Evolutionary conservation across 768 basidiomycete species (phyloP).

Genomic region (Nidularia sp.): DNA sequence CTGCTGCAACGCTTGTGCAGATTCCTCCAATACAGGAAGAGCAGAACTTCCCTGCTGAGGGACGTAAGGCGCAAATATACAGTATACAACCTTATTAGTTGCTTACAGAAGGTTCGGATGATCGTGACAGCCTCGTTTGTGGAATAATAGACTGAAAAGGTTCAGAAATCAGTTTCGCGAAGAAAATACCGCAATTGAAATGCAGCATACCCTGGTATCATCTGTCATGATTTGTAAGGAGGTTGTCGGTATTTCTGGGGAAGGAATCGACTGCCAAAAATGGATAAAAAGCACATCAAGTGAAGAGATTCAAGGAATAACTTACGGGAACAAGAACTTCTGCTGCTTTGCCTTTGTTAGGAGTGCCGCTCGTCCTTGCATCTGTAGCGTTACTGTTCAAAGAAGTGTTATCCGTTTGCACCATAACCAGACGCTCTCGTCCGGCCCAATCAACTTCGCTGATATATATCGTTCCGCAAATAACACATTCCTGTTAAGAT

Average conservation of each 20-base stretch:
- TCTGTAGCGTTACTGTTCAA: neutral
- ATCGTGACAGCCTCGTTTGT: too few relatives aligned
- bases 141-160: too few relatives aligned
- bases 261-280: too few relatives aligned
- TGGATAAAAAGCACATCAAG: neutral
- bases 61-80: too few relatives aligned
- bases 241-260: too few relatives aligned
- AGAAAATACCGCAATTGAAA: too few relatives aligned
- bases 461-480: slow-evolving; percentile 60
- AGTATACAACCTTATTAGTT: too few relatives aligned
- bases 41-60: too few relatives aligned
- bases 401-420: slow-evolving; percentile 1
- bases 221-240: too few relatives aligned
- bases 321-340: neutral
- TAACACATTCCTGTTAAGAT: slow-evolving; percentile 67
- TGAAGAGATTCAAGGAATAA: neutral
- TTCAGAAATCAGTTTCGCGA: too few relatives aligned
- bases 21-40: slow-evolving; percentile 1
- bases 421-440: slow-evolving; percentile 37
- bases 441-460: slow-evolving; percentile 50
- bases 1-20: slow-evolving; percentile 46
- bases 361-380: neutral
- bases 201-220: too few relatives aligned
- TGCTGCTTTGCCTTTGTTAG: neutral
- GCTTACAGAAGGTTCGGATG: too few relatives aligned